Evolutionary conservation across 1,139 yeast genomes (phyloP).

Genomic region (Casaregolazyma lundiana): DNA sequence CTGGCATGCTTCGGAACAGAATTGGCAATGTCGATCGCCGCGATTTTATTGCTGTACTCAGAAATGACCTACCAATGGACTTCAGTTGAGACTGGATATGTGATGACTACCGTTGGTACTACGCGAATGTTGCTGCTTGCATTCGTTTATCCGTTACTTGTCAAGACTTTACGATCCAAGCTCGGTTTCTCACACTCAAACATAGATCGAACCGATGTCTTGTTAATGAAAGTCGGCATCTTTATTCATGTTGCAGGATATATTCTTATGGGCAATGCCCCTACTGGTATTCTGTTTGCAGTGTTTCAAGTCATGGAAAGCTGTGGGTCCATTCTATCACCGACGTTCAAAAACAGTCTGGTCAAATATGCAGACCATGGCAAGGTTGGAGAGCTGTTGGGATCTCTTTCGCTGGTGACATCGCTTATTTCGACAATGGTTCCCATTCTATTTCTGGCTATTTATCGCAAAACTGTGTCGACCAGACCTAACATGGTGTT

Average conservation of each 20-base stretch:
- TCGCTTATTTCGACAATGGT: constrained; percentile 26
- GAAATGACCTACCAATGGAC: constrained; percentile 57
- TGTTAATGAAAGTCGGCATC: constrained; percentile 40
- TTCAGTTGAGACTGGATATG: constrained; percentile 54
- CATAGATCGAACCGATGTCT: constrained; percentile 54
- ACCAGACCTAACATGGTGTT: constrained; percentile 29
- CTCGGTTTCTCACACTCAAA: constrained; percentile 19
- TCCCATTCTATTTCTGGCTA: constrained; percentile 28
- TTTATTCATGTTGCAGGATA: constrained; percentile 44
- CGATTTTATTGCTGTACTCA: constrained; percentile 52
- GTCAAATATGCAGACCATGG: constrained; percentile 45
- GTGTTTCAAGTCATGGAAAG: constrained; percentile 40
- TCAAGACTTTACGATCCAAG: not conserved
- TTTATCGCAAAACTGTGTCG: constrained; percentile 29
- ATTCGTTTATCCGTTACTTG: constrained; percentile 39
- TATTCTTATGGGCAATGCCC: constrained; percentile 36
- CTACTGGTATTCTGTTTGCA: constrained; percentile 27
- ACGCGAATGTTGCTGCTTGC: constrained; percentile 42
- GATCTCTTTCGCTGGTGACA: constrained; percentile 31
- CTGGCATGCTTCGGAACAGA: constrained; percentile 39
- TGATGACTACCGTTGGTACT: constrained; percentile 52
- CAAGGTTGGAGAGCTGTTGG: constrained; percentile 32
- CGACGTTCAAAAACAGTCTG: constrained; percentile 47
- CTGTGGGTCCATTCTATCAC: constrained; percentile 45
- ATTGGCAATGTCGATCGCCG: constrained; percentile 36